Evolutionary conservation across 345 rosid genomes (phyloP).

Genomic region (Linum trigynum): DNA sequence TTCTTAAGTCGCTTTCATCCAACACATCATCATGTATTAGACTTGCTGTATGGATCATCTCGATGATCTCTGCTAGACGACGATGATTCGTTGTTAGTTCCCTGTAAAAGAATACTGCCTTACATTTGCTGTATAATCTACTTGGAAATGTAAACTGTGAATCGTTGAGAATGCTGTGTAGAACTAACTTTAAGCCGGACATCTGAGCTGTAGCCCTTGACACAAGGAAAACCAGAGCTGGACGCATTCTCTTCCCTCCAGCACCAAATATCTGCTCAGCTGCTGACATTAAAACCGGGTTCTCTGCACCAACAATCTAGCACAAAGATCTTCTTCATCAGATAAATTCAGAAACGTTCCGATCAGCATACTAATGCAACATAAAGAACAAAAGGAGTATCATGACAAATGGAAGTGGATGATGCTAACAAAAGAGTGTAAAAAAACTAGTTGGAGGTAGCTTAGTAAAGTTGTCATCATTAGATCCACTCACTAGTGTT

Average conservation of each 20-base stretch:
- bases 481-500: no score
- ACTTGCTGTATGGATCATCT: slow-evolving; percentile 98
- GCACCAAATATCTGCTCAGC: slow-evolving; percentile 97
- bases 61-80: slow-evolving; percentile 92
- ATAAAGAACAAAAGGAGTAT: no score
- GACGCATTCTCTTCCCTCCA: slow-evolving; percentile 98
- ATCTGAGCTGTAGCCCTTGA: slow-evolving; percentile 89
- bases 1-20: slow-evolving; percentile 87
- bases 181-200: slow-evolving; percentile 56
- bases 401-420: not conserved
- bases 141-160: slow-evolving; percentile 3
- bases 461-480: not conserved
- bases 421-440: not conserved
- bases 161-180: slow-evolving; percentile 6
- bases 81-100: slow-evolving; percentile 73
- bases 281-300: slow-evolving; percentile 87
- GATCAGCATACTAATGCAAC: not conserved
- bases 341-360: slow-evolving; percentile 1
- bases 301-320: slow-evolving; percentile 96
- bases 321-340: slow-evolving; percentile 29
- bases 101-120: slow-evolving; percentile 30
- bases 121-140: slow-evolving; percentile 7
- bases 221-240: slow-evolving; percentile 86
- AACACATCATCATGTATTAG: slow-evolving; percentile 94
- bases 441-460: no score